A percentile compares a stretch with the other conserved stretches of the same genome.
Evolutionary conservation across 1,284 basidiomycete genomes (phyloP).

Genomic region (Cystobasidiaceae sp.): DNA sequence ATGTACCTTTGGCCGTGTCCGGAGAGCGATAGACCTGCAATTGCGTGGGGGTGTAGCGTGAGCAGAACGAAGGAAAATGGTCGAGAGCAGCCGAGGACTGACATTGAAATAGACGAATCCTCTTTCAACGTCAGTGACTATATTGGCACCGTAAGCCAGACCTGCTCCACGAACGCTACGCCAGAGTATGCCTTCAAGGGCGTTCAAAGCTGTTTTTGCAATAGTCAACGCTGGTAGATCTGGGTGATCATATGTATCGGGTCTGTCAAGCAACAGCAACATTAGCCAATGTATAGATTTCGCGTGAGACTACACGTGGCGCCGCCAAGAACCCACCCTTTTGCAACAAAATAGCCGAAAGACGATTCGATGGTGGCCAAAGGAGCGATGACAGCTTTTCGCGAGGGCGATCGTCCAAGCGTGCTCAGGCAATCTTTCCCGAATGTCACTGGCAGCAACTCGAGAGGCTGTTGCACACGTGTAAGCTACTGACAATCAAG

Average conservation of each 20-base stretch:
- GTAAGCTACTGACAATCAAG: neutral
- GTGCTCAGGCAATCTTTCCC: slow-evolving; percentile 65
- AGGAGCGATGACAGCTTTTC: slow-evolving; percentile 79
- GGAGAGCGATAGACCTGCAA: slow-evolving; percentile 59
- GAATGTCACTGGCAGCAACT: slow-evolving; percentile 64
- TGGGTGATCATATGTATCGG: slow-evolving; percentile 67
- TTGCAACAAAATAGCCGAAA: slow-evolving; percentile 74
- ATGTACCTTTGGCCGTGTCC: slow-evolving; percentile 49
- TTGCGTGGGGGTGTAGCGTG: neutral
- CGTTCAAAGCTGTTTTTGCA: slow-evolving; percentile 83
- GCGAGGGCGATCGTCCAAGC: slow-evolving; percentile 66
- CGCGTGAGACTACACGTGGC: neutral
- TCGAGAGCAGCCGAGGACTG: slow-evolving; percentile 43
- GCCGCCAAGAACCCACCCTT: slow-evolving; percentile 54
- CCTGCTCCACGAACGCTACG: slow-evolving; percentile 71
- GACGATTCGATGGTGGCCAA: slow-evolving; percentile 92
- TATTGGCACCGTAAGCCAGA: slow-evolving; percentile 84
- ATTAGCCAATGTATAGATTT: neutral
- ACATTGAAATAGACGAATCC: slow-evolving; percentile 76
- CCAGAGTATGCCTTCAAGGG: slow-evolving; percentile 93
- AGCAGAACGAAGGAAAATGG: slow-evolving; percentile 43
- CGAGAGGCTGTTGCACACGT: slow-evolving; percentile 51
- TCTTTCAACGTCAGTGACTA: slow-evolving; percentile 71
- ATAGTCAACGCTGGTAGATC: slow-evolving; percentile 80
- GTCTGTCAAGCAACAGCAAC: slow-evolving; percentile 47